Base-by-base conservation (phyloP, 2,329 filamentous ascomycete species). In the Claviceps spartinae region DNA sequence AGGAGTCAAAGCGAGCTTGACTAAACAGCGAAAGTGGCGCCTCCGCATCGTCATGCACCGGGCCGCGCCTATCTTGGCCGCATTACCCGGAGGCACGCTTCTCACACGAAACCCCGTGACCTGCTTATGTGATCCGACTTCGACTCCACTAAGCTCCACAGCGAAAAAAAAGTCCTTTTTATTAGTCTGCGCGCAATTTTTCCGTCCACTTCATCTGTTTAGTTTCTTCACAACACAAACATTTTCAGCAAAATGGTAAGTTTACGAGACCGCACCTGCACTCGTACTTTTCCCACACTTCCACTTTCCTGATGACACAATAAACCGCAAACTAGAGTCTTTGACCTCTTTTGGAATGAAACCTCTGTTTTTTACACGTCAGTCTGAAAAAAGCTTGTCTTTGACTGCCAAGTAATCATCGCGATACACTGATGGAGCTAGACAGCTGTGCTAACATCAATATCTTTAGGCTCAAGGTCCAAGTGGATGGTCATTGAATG, bases 271-370 rank as follows among this genome's bases (percentile, higher is more conserved):
- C 42, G 20, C 48, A 18, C 51, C 24, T 26, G 47, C 47, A 38
- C 26, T 50, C 50, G 50, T 44, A 53, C n/a, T 38, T 4, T 18
- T 18, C 44, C 45, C 43, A 45, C 44, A 34, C 26, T 49, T 55
- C 53, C 54, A 55, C 54, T 55, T 73, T 70, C 71, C 67, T 88
- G 87, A 91, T 91, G 87, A 90, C 82, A 88, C 72, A 22, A 75
- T 76, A 78, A 83, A 88, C 85, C 85, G 79, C 83, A 83, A 90
- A 90, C 86, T 94, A 94, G 88, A 94, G 88, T 94, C 88, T 94
- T 93, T 93, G 88, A 94, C 82, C 85, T 74, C 34, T 68, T 68
- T 56, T 68, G 76, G 81, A 78, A 84, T 91, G 86, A 90, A 90
- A 91, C 83, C 69, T 81, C 69, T 58, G 60, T 76, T 80, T 82